Evolutionary conservation across 2,329 filamentous ascomycete genomes (phyloP).

Genomic region (Colletotrichum lupini): DNA sequence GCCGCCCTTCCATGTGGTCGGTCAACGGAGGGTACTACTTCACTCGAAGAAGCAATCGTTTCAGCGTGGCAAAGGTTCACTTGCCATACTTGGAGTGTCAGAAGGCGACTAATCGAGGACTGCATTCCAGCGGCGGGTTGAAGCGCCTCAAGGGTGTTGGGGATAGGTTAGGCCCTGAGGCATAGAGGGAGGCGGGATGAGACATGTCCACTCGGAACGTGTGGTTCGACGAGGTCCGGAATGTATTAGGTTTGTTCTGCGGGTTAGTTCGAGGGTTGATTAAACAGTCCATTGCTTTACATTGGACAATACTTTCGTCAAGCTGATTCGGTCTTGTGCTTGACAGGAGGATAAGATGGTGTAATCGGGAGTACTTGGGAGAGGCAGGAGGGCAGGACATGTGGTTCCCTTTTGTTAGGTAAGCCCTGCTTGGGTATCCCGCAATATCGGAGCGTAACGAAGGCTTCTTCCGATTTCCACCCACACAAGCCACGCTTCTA

Average conservation of each 20-base stretch:
- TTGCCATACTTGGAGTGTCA: conserved; percentile 16
- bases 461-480: neutral
- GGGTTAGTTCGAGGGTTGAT: neutral
- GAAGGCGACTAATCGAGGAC: conserved; percentile 1
- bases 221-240: conserved; percentile 16
- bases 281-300: neutral
- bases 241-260: neutral
- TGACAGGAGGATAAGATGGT: neutral
- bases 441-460: neutral
- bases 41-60: conserved; percentile 14
- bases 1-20: conserved; percentile 9
- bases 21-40: conserved; percentile 6
- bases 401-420: neutral
- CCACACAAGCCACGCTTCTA: neutral
- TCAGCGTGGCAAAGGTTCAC: conserved; percentile 1
- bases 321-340: neutral
- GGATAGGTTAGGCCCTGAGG: conserved; percentile 7
- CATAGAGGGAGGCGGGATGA: conserved; percentile 28
- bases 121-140: conserved; percentile 32
- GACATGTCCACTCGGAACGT: conserved; percentile 22
- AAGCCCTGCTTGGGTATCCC: neutral
- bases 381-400: neutral
- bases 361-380: neutral
- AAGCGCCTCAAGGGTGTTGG: conserved; percentile 10
- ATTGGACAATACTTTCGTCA: conserved; percentile 3